A percentile compares a stretch with the other conserved stretches of the same genome.
Evolutionary conservation across 2,329 filamentous ascomycete genomes (phyloP).

Genomic region (Xylariales sp.): DNA sequence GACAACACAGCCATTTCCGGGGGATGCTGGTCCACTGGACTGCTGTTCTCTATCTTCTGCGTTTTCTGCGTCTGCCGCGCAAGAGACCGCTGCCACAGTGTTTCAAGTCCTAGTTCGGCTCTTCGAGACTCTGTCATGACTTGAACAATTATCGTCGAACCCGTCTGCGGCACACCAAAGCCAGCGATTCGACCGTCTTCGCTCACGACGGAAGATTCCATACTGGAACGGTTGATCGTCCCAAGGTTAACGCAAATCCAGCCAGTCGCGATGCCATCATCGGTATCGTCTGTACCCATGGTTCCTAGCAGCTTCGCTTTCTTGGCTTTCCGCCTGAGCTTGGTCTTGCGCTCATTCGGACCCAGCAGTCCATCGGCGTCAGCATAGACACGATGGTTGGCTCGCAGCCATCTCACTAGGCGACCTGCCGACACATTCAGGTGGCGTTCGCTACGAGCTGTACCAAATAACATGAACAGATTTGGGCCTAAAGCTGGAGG

Average conservation of each 20-base stretch:
- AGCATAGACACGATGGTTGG: slow-evolving; percentile 65
- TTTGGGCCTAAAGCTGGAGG: slow-evolving; percentile 83
- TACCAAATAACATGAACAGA: slow-evolving; percentile 88
- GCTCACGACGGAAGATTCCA: slow-evolving; percentile 40
- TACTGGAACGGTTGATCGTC: slow-evolving; percentile 53
- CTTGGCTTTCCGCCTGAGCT: slow-evolving; percentile 73
- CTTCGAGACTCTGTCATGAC: slow-evolving; percentile 52
- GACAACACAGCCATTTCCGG: slow-evolving; percentile 14
- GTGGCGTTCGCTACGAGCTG: slow-evolving; percentile 87
- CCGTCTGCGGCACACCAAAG: slow-evolving; percentile 56
- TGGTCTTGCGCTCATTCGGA: slow-evolving; percentile 85
- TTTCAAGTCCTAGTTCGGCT: slow-evolving; percentile 48
- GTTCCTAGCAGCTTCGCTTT: slow-evolving; percentile 76
- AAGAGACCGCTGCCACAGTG: slow-evolving; percentile 41
- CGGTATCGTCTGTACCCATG: slow-evolving; percentile 56
- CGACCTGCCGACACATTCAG: slow-evolving; percentile 86
- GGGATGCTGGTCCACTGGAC: slow-evolving; percentile 10
- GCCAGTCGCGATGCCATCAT: slow-evolving; percentile 85
- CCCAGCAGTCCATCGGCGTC: slow-evolving; percentile 85
- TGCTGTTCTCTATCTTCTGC: slow-evolving; percentile 9
- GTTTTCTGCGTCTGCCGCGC: slow-evolving; percentile 13
- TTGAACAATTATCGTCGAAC: slow-evolving; percentile 53
- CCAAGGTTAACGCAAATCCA: slow-evolving; percentile 96
- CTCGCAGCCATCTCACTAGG: slow-evolving; percentile 81
- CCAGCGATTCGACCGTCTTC: slow-evolving; percentile 63